Evolutionary conservation across 2,329 filamentous ascomycete genomes (phyloP), one percentile per base, ranked within the genome.

Genomic region (Xylariaceae sp.): DNA sequence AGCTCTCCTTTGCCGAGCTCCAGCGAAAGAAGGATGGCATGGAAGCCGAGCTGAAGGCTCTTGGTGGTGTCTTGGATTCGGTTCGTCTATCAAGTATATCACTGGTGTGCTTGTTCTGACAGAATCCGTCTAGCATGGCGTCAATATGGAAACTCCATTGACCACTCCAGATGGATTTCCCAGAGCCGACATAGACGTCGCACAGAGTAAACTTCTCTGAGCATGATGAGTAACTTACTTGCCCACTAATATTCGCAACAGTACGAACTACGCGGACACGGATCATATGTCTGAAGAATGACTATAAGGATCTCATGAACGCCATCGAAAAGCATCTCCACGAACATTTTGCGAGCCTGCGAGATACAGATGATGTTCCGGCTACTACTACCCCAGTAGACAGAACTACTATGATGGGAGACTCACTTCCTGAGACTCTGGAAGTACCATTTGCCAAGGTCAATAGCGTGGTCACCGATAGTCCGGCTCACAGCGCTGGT

Each of bases 161-260:
- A 85, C 91, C 23, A 97, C 93, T 11, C 84, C 86, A 62, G 94
- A 97, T 75, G 94, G 94, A 52, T 99, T 90, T 72, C 94, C 94
- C 37, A 85, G 94, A 71, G 88, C 90, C 68, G 94, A 99, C 74
- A 87, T 99, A 64, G 94, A 99, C 73, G 89, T 99, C 63, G 88
- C 94, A 30, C 93, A 97, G 76, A 94, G 91, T 94, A 85, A 65
- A 80, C 57, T 39, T 55, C 55, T 8, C 45, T 15, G 42, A 37
- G 17, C 23, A 4, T 51, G 54, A 11, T n/a, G 2, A 35, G 13
- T 10, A 23, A 8, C 39, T 15, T 10, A 8, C 15, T 15, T 9
- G n/a, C n/a, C 9, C 17, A 52, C 61, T 67, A 54, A 65, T 50
- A 60, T 52, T 53, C 39, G 53, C 11, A 15, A 57, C 68, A 95